Base-by-base conservation (phyloP, 2,329 filamentous ascomycete genomes). In the Cercospora beticola region DNA sequence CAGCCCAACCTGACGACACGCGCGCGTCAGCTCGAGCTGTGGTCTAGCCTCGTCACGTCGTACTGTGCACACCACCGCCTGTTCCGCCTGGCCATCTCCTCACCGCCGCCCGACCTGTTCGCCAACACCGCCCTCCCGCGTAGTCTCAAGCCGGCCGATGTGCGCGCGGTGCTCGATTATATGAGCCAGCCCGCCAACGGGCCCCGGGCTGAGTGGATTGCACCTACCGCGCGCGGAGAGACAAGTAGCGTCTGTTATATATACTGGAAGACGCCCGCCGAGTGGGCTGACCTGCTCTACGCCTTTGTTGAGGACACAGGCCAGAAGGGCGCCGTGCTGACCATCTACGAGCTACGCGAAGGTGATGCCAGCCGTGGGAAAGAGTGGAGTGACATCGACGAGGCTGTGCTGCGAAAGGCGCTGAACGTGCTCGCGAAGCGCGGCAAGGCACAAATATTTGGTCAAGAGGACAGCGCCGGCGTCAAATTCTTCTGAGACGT, bases 391-490 rank as follows among this genome's bases (percentile, higher is more conserved):
- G 75, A 74, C 23, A 91, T 99, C 84, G 94, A 98, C 78, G 84
- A 86, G 57, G 92, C 93, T 26, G 80, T 97, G 70, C 85, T 99
- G 76, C 87, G 91, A 73, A 93, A 90, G 79, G 90, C 92, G 43
- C 84, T 99, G 60, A 87, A 88, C 69, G 85, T 95, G 61, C 85
- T 97, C 60, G 94, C 97, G 40, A 97, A 96, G 85, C 87, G 90
- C 71, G 93, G 93, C 74, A 97, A 92, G 82, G 94, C 94, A 14
- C 94, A 98, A 80, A 89, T 98, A 28, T 98, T 99, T 82, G 94
- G 94, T 36, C 87, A 88, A 64, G 93, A 94, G 76, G 93, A 94
- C 78, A 91, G 92, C 69, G 88, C 92, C 76, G 95, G 95, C 76
- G 93, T 98, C 72, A 99, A 99, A 83, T 98, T 99, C 83, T 98